Percentiles rank a stretch among this genome's conserved stretches.
These are phyloP conservation scores for Calcarisporium arbuscula DNA, from an alignment of 2,329 filamentous ascomycete genomes.

Conservation along the genomic window DNA sequence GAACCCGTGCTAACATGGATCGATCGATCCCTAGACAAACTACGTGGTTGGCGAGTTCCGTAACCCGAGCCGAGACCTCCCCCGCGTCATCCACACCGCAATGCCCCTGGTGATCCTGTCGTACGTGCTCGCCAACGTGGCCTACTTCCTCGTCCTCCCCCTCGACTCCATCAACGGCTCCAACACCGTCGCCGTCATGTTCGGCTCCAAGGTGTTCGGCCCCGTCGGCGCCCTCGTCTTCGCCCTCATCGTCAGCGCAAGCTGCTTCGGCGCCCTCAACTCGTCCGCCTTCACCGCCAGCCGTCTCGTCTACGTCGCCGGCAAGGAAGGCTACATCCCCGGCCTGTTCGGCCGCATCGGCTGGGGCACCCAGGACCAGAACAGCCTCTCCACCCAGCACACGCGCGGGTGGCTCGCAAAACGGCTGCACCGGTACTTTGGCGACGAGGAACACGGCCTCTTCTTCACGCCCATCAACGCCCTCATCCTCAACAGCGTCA, in stretches of 20 bases:
- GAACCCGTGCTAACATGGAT: not conserved
- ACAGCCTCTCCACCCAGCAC: slow-evolving; percentile 35
- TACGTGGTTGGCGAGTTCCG: slow-evolving; percentile 97
- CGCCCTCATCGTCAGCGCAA: slow-evolving; percentile 82
- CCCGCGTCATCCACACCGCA: slow-evolving; percentile 90
- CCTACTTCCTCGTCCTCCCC: slow-evolving; percentile 92
- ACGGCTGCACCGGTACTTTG: slow-evolving; percentile 55
- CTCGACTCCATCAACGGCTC: slow-evolving; percentile 71
- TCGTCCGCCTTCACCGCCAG: slow-evolving; percentile 90
- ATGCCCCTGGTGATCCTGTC: slow-evolving; percentile 89
- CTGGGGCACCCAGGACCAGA: slow-evolving; percentile 42
- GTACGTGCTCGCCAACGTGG: slow-evolving; percentile 85
- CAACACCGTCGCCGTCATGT: slow-evolving; percentile 94
- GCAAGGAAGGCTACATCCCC: slow-evolving; percentile 91
- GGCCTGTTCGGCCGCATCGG: slow-evolving; percentile 78
- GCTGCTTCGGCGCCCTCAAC: slow-evolving; percentile 91
- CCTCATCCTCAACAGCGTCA: slow-evolving; percentile 68
- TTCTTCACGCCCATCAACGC: slow-evolving; percentile 95
- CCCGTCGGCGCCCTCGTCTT: slow-evolving; percentile 74
- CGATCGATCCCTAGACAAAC: slow-evolving; percentile 62
- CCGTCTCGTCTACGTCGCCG: slow-evolving; percentile 86
- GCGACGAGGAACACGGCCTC: slow-evolving; percentile 71
- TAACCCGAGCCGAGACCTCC: slow-evolving; percentile 82
- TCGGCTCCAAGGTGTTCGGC: slow-evolving; percentile 86
- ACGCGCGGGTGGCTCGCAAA: slow-evolving; percentile 53